Percentiles rank a stretch among this genome's conserved stretches.
Evolutionary conservation across 2,329 filamentous ascomycete genomes (phyloP).

Genomic region (Apiospora phragmitis): DNA sequence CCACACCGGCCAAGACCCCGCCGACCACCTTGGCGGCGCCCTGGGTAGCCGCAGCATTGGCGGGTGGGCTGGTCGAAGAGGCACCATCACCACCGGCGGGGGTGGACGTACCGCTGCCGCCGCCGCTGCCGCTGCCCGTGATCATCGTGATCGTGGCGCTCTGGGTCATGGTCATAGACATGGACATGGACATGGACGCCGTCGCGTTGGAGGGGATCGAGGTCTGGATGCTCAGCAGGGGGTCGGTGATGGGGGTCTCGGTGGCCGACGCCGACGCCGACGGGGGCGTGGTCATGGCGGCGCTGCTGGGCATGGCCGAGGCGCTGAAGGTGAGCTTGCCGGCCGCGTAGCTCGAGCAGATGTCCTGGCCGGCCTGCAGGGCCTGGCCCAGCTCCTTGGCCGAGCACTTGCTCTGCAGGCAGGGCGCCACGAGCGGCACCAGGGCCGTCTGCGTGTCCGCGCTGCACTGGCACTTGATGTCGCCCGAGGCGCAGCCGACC

Average conservation of each 20-base stretch:
- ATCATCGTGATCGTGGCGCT: background rate
- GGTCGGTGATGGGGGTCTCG: background rate
- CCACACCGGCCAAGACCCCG: background rate
- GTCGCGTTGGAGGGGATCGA: background rate
- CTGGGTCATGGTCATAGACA: background rate
- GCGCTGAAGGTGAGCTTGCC: constrained; percentile 1
- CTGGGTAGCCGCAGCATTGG: background rate
- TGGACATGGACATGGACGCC: background rate
- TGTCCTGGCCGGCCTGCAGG: background rate
- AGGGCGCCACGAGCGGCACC: background rate
- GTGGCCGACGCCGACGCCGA: background rate
- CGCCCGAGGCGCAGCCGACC: background rate
- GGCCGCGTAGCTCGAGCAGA: constrained; percentile 7
- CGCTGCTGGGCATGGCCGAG: background rate
- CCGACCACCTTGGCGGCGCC: background rate
- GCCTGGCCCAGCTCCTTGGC: constrained; percentile 1
- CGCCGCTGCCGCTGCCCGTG: background rate
- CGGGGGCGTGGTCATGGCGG: background rate
- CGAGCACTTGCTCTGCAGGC: background rate
- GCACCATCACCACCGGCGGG: background rate
- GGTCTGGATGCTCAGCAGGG: background rate
- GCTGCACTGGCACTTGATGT: background rate
- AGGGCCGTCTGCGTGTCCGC: background rate
- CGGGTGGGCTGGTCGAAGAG: background rate
- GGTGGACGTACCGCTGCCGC: background rate